phyloP scores from a whole-genome alignment of 352 stramenopile species.

The Phytophthora rubi region DNA sequence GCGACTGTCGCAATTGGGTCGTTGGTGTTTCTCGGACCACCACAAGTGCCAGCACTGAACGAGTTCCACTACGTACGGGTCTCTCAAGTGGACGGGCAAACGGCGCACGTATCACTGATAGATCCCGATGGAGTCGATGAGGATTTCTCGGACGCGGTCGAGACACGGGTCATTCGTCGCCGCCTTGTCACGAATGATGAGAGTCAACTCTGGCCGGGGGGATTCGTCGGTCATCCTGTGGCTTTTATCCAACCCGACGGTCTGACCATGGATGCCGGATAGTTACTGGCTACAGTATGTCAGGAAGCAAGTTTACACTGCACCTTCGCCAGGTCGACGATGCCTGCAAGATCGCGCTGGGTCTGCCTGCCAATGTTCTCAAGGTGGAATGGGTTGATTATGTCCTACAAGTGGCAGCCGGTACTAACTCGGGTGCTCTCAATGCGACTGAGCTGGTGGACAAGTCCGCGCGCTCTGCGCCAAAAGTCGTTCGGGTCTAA shows the following conservation, averaged over 20 bases:
- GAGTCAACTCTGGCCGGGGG: constrained; percentile 8
- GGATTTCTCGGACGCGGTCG: background rate
- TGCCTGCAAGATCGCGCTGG: background rate
- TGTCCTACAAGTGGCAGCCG: background rate
- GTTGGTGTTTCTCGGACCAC: background rate
- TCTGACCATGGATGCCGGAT: background rate
- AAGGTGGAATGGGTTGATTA: constrained; percentile 14
- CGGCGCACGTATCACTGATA: background rate
- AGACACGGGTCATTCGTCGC: background rate
- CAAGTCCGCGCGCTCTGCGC: background rate
- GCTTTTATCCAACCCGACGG: constrained; percentile 9
- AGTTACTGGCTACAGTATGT: constrained; percentile 13
- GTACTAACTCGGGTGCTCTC: background rate
- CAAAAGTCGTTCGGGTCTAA: background rate
- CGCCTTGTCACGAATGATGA: background rate
- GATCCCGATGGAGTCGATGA: background rate
- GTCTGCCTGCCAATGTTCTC: background rate
- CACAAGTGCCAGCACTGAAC: background rate
- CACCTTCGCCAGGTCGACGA: background rate
- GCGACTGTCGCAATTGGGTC: background rate
- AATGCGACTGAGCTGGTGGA: constrained; percentile 1
- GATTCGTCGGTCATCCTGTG: constrained; percentile 14
- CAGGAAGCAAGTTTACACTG: background rate
- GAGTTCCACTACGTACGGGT: background rate
- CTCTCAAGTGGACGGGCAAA: background rate